phyloP scores from a whole-genome alignment of 108 stramenopile genomes.

The Craspedostauros australis region DNA sequence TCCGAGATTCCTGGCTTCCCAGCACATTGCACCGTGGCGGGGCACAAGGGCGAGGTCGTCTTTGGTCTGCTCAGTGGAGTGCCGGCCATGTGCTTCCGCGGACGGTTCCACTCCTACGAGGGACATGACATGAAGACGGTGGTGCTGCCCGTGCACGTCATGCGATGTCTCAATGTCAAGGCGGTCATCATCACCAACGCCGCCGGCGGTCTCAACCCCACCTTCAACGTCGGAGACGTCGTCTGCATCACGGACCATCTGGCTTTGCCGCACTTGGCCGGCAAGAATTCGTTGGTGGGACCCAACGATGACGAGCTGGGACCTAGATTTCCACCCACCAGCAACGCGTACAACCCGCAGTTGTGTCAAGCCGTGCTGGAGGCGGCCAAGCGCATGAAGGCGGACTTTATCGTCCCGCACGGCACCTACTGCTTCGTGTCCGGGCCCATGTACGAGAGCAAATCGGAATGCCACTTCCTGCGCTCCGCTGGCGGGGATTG shows the following conservation, averaged over 20 bases:
- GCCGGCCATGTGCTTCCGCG: slow-evolving; percentile 78
- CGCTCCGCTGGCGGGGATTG: slow-evolving; percentile 54
- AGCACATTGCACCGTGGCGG: slow-evolving; percentile 67
- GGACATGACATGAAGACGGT: slow-evolving; percentile 85
- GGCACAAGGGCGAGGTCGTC: slow-evolving; percentile 87
- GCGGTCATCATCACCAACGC: slow-evolving; percentile 88
- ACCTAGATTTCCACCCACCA: slow-evolving; percentile 82
- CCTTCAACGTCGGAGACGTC: slow-evolving; percentile 83
- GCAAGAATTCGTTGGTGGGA: slow-evolving; percentile 86
- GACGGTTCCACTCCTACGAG: slow-evolving; percentile 92
- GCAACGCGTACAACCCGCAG: slow-evolving; percentile 57
- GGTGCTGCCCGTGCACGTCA: slow-evolving; percentile 73
- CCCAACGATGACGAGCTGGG: slow-evolving; percentile 85
- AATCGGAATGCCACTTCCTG: slow-evolving; percentile 75
- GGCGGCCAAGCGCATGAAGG: slow-evolving; percentile 45
- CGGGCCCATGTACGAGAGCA: slow-evolving; percentile 90
- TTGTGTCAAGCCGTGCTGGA: slow-evolving; percentile 41
- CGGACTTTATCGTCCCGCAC: slow-evolving; percentile 47
- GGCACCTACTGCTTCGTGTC: slow-evolving; percentile 89
- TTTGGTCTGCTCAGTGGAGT: slow-evolving; percentile 64
- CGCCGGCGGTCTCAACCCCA: slow-evolving; percentile 78
- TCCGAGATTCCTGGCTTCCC: slow-evolving; percentile 84
- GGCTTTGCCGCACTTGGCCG: slow-evolving; percentile 75
- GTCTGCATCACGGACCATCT: slow-evolving; percentile 84
- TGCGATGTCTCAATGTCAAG: slow-evolving; percentile 77